Percentiles rank a stretch among this genome's conserved stretches.
These are phyloP conservation scores for Corymbia citriodora DNA, from an alignment of 441 rosid genomes.

Conservation along the genomic window DNA sequence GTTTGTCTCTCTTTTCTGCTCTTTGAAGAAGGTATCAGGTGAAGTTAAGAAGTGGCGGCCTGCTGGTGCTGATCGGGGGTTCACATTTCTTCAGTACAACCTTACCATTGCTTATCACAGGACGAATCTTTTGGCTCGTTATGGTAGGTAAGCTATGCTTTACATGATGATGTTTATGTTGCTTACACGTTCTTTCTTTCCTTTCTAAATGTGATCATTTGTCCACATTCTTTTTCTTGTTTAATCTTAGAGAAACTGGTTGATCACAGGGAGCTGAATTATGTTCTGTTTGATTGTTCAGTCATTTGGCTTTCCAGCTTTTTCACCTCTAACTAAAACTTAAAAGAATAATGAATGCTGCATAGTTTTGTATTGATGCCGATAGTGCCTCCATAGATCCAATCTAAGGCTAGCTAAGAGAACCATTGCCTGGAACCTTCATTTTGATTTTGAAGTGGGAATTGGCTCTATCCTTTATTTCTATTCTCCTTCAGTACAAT, in stretches of 20 bases:
- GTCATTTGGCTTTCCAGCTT: not conserved
- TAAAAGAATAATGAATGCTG: not conserved
- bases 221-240: not conserved
- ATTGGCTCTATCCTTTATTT: not conserved
- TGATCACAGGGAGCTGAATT: not conserved
- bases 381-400: not conserved
- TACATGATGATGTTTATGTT: not conserved
- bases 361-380: not conserved
- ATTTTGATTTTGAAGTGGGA: not conserved
- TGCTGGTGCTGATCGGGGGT: conserved; percentile 89
- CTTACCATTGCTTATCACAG: conserved; percentile 89
- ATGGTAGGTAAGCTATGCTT: conserved; percentile 82
- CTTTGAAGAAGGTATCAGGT: conserved; percentile 43
- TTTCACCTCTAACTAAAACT: not conserved
- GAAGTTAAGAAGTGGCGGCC: conserved; percentile 95
- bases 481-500: not conserved
- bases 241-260: not conserved
- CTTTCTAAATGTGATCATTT: not conserved
- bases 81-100: conserved; percentile 66
- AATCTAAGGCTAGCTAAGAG: not conserved
- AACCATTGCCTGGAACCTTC: not conserved
- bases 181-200: not conserved
- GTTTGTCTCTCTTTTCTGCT: conserved; percentile 86
- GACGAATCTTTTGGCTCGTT: conserved; percentile 83
- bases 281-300: not conserved